These are phyloP conservation scores for Camelina neglecta DNA, from an alignment of 345 rosid genomes.

Conservation along the genomic window DNA sequence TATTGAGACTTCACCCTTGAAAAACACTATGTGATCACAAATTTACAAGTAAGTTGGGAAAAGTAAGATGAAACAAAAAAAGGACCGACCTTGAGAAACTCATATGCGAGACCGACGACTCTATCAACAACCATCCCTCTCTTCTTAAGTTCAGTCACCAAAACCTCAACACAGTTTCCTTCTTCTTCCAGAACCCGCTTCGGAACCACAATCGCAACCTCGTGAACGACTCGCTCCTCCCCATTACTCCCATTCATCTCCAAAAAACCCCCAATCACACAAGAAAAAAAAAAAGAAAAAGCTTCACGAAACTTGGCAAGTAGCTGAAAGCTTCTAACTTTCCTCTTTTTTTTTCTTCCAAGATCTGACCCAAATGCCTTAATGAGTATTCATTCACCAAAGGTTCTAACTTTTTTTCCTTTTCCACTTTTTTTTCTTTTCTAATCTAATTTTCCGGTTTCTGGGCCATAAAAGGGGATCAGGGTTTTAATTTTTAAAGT, in stretches of 20 bases:
- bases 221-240: constrained; percentile 59
- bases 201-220: constrained; percentile 79
- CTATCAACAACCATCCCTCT: constrained; percentile 68
- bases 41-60: constrained; percentile 9
- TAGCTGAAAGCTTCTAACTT: constrained; percentile 29
- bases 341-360: neutral
- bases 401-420: constrained; percentile 24
- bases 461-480: constrained; percentile 41
- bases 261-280: constrained; percentile 13
- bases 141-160: constrained; percentile 61
- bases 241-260: constrained; percentile 58
- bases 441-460: constrained; percentile 29
- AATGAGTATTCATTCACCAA: constrained; percentile 27
- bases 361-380: constrained; percentile 36
- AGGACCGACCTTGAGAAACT: constrained; percentile 69
- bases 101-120: constrained; percentile 74
- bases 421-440: constrained; percentile 13
- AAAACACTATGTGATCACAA: neutral
- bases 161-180: constrained; percentile 69
- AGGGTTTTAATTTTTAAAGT: constrained; percentile 24
- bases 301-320: constrained; percentile 10
- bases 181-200: constrained; percentile 54
- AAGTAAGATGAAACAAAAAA: neutral
- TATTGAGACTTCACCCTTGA: neutral
- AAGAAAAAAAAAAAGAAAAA: neutral